Base-by-base conservation (phyloP, 2,329 filamentous ascomycete genomes). In the Chrysoporthe deuterocubensis region DNA sequence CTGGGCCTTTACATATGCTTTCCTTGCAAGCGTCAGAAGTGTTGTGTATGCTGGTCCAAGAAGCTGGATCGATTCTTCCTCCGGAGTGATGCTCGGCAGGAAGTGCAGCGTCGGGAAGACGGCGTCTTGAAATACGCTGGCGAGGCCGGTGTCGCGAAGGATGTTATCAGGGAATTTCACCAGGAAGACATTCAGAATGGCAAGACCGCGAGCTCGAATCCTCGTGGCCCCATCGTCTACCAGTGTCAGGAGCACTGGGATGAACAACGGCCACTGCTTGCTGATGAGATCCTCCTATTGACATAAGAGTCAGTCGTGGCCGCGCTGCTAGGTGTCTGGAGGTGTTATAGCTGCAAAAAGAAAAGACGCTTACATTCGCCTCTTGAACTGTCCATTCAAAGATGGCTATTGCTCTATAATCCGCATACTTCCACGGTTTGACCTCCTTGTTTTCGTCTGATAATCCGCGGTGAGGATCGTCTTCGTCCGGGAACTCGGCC, bases 21-120 rank as follows among this genome's bases (percentile, higher is more conserved):
- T 81, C 78, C 69, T 80, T 70, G 73, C 85, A 6, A 97, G 83
- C 0, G 80, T 79, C 21, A 91, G 79, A 3, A 97, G 81, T 1
- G 89, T 89, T 8, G 85, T 82, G 71, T 94, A 96, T 0, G 91
- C 88, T 7, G 84, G 82, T 6, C 77, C 74, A 1, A 97, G 84
- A 3, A 97, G 80, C 1, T 75, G 74, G 1, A 91, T 75, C 4
- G 92, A 92, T 66, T 96, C 91, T 0, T 83, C 76, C 73, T 92
- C 90, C 0, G 92, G 89, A 0, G 93, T 97, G 54, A 97, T 81
- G 14, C 85, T 88, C 0, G 95, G 94, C 6, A 97, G 83, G 73
- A 89, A 92, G 8, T 90, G 84, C n/a, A 97, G 84, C 46, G 89
- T 88, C 0, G 93, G 92, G 71, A 90, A 85, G 1, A 93, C 78